Base-by-base conservation (phyloP, 164 flowering plant species). In the Berberis vulgaris region DNA sequence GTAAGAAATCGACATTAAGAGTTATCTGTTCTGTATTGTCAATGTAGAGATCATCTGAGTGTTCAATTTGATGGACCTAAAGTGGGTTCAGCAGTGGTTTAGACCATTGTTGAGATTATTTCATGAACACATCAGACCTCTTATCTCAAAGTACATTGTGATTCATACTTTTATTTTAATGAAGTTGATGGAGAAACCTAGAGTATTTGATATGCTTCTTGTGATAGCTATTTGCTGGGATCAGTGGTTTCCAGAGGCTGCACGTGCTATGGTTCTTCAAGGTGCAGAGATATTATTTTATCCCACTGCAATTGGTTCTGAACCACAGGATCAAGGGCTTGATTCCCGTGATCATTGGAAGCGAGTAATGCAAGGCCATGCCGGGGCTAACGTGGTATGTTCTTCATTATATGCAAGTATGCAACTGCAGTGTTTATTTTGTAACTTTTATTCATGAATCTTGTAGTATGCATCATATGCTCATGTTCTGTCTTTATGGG, bases 181-280 rank as follows among this genome's bases (percentile, higher is more conserved):
- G 26, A 26, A 26, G 26, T 26, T 26, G 26, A 26, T 26, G 26
- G 26, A 26, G 7, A 43, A 57, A 49, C 39, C 50, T 64, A 49
- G 59, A 46, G 7, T 43, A 64, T 41, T 53, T 43, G 26, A 4
- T 64, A 4, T 38, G 41, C 56, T 64, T 62, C 68, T 66, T 61
- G 12, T 73, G 59, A 61, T 73, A 95, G 99, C 92, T 52, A 95
- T 95, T 58, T 95, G 99, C 77, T 91, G 99, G 99, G 99, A 95
- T 77, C 99, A 95, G 80, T 91, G 97, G 97, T 91, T 95, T 76
- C 99, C 99, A 42, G 99, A 91, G 81, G 95, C 94, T 46, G 97
- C 97, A 43, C 81, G 97, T 68, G 96, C 97, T 50, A 89, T 95
- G 99, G 99, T 75, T 63, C 96, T 95, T 75, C 96, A 87, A 77